These are phyloP conservation scores for Oryza glumipatula DNA, from an alignment of 176 grass and related monocot species.

Conservation along the genomic window DNA sequence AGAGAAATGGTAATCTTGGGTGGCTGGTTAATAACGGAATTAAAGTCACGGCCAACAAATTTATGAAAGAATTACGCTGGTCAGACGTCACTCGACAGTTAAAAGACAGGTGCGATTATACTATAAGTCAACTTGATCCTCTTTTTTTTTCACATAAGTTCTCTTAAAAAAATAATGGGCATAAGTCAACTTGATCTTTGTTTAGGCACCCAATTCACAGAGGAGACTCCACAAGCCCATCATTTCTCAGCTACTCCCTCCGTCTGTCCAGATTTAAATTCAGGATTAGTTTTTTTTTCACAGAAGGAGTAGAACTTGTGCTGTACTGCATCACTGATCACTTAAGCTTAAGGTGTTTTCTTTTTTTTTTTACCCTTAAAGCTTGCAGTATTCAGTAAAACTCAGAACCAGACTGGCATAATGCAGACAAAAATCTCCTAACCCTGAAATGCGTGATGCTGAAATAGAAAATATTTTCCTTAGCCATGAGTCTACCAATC, in stretches of 20 bases:
- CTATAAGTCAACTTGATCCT: not conserved
- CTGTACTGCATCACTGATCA: not conserved
- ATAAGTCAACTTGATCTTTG: not conserved
- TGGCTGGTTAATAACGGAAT: constrained; percentile 19
- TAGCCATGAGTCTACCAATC: not conserved
- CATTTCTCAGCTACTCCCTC: not conserved
- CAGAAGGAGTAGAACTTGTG: not conserved
- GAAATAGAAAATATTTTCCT: too few relatives aligned
- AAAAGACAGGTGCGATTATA: not conserved
- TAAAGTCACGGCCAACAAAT: constrained; percentile 21
- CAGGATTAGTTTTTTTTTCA: too few relatives aligned
- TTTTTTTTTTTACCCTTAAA: too few relatives aligned
- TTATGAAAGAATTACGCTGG: constrained; percentile 12
- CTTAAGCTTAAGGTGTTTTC: not conserved
- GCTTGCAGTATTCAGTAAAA: too few relatives aligned
- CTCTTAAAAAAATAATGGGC: not conserved
- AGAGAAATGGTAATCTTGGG: not conserved
- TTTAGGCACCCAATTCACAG: not conserved
- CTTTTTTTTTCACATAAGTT: not conserved
- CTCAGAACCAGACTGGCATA: too few relatives aligned
- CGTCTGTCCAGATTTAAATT: too few relatives aligned
- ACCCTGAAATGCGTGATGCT: too few relatives aligned
- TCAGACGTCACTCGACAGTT: not conserved
- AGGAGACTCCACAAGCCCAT: not conserved
- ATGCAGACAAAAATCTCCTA: too few relatives aligned